phyloP scores from a whole-genome alignment of 352 stramenopile species.

The Thalassiosira exigua region DNA sequence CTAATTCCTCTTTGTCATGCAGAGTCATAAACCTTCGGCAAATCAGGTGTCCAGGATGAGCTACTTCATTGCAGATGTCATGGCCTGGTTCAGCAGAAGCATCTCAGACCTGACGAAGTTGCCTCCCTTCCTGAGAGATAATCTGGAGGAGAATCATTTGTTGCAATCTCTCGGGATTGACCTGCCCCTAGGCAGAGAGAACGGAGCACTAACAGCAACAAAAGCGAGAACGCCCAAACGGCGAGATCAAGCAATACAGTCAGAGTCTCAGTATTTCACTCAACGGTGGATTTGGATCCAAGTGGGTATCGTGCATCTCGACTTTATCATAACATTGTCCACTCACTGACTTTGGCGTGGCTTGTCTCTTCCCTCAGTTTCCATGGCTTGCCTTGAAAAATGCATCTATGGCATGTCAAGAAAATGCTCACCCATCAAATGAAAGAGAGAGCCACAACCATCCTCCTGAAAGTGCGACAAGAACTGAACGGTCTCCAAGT shows the following conservation, averaged over 20 bases:
- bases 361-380: too few species aligned
- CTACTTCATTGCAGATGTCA: constrained; percentile 89
- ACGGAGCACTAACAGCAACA: too few species aligned
- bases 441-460: constrained; percentile 3
- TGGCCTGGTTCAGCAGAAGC: constrained; percentile 88
- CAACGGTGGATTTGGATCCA: constrained; percentile 92
- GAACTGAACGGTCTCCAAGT: constrained; percentile 6
- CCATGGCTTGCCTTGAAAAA: constrained; percentile 89
- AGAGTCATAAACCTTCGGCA: constrained; percentile 85
- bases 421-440: constrained; percentile 20
- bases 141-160: constrained; percentile 85
- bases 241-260: too few species aligned
- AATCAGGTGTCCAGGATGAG: constrained; percentile 86
- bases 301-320: too few species aligned
- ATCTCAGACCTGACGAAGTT: constrained; percentile 81
- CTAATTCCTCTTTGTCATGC: too few species aligned
- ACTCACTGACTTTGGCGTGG: too few species aligned
- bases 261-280: constrained; percentile 89
- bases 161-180: too few species aligned
- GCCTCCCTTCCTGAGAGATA: constrained; percentile 86
- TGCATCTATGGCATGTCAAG: constrained; percentile 32
- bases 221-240: too few species aligned
- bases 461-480: constrained; percentile 7
- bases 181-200: too few species aligned
- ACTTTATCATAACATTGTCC: too few species aligned